Percentiles rank a stretch among this genome's conserved stretches.
Conservation (phyloP, 352 stramenopile species). For the Globisporangium paddicum region DNA sequence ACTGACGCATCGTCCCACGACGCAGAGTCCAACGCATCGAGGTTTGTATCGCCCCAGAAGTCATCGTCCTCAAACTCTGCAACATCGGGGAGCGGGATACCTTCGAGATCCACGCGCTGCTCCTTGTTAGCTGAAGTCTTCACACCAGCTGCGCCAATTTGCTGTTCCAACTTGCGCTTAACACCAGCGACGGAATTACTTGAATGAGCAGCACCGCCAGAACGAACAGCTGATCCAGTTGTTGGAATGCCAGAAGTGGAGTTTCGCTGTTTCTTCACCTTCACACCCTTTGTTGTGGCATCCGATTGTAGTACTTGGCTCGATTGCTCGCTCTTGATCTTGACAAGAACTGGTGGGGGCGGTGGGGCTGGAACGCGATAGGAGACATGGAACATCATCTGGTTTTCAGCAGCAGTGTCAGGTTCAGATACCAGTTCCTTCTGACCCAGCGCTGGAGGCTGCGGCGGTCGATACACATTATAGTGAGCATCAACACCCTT, state of each 20-base stretch:
- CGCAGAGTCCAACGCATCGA: constrained; percentile 78
- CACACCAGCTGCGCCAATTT: constrained; percentile 9
- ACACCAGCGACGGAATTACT: constrained; percentile 19
- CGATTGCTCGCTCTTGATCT: constrained; percentile 28
- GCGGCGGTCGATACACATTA: constrained; percentile 46
- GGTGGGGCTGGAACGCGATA: constrained; percentile 61
- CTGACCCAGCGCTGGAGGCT: constrained; percentile 13
- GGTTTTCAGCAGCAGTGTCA: constrained; percentile 17
- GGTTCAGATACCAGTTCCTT: constrained; percentile 23
- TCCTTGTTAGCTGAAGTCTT: constrained; percentile 42
- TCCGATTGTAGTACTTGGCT: constrained; percentile 19
- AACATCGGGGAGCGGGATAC: constrained; percentile 63
- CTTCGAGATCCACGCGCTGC: constrained; percentile 71
- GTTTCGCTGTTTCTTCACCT: constrained; percentile 59
- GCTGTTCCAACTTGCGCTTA: constrained; percentile 71
- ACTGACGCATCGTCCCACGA: constrained; percentile 80
- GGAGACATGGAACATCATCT: constrained; percentile 57
- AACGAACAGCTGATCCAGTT: constrained; percentile 11
- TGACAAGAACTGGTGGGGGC: constrained; percentile 20
- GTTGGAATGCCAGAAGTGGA: constrained; percentile 9
- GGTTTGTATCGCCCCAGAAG: constrained; percentile 86
- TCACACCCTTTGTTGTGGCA: constrained; percentile 25
- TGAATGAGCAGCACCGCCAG: constrained; percentile 5
- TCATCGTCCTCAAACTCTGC: constrained; percentile 78
- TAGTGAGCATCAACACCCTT: constrained; percentile 56